Evolutionary conservation across 108 stramenopile genomes (phyloP), one percentile per base, ranked within the genome.

Genomic region (Discostella stelligeroides): DNA sequence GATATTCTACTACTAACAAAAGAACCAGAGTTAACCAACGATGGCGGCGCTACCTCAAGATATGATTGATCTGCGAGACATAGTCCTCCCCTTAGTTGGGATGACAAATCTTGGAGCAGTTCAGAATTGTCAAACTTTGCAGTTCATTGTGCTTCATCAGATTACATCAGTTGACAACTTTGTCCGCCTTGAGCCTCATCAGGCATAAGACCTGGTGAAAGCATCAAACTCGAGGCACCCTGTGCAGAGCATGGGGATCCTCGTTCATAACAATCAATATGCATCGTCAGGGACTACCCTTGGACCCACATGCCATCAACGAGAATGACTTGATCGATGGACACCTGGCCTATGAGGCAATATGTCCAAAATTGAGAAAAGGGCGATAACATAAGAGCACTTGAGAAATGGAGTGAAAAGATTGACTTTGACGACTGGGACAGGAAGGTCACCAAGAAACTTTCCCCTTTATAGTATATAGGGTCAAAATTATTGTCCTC

Each of bases 351-450:
- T 47, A 47, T 8, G 46, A 47, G 18, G 46, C 46, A 15, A n/a
- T 47, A 47, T 47, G 46, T 47, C 8, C 46, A 47, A 9, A 47
- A 47, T 47, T 18, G 46, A 2, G 46, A 47, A 4, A 47, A 47
- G 46, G 46, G 46, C 6, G 18, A 47, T n/a, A n/a, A n/a, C n/a
- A n/a, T n/a, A n/a, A n/a, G n/a, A n/a, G n/a, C n/a, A n/a, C n/a
- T n/a, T n/a, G n/a, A n/a, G n/a, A n/a, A n/a, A n/a, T n/a, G n/a
- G n/a, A n/a, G n/a, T 3, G 18, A 47, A 7, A 47, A 18, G 9
- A 47, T 18, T 3, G 8, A 47, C 8, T 47, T 47, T 9, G 46
- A 68, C 42, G 30, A 50, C 1, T 68, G 67, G 67, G 42, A 51
- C 29, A 37, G 55, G 54, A 56, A 68, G 39, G 27, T 55, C 18